Evolutionary conservation across 139 green algal genomes (phyloP), one percentile per base, ranked within the genome.

Genomic region (Micromonas commoda): DNA sequence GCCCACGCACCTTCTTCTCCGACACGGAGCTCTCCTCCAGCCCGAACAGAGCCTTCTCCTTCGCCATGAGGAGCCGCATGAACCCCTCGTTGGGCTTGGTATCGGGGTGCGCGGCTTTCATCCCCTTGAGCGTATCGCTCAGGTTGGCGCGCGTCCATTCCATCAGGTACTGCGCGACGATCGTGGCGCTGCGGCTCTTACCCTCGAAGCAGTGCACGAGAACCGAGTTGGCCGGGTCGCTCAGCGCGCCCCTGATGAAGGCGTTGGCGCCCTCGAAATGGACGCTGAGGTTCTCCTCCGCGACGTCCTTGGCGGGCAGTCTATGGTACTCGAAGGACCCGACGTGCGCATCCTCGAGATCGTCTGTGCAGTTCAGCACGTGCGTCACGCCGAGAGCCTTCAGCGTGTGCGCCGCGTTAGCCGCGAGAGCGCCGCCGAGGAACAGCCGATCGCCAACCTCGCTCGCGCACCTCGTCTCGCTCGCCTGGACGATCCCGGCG

Each of bases 171-270:
- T 86, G 88, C 35, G 90, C 82, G 73, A 91, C 84, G 37, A 97
- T 82, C 0, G 92, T 87, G 34, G 90, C 88, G 37, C 80, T 90
- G 61, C 93, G 84, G 51, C 77, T 89, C 72, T 88, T 89, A 67
- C 93, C 93, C 71, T 94, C 91, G 77, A 89, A 88, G 86, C 93
- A 97, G 86, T 97, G 93, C 65, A 97, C 89, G 66, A 96, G 78
- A 64, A 92, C 86, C 29, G 74, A 77, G 13, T 82, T 84, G 26
- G 79, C 80, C 0, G 29, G 35, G 23, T 71, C 45, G 9, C 77
- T 33, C 81, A 53, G 20, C 45, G 82, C 88, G 19, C 60, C 77
- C 29, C 89, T 81, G 5, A 96, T 90, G 84, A 95, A 96, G 0
- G 67, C 77, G 20, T 53, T 69, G 33, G 84, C 83, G 19, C 52